Evolutionary conservation across 2,329 filamentous ascomycete species (phyloP).

Genomic region (Aspergillus sojae): DNA sequence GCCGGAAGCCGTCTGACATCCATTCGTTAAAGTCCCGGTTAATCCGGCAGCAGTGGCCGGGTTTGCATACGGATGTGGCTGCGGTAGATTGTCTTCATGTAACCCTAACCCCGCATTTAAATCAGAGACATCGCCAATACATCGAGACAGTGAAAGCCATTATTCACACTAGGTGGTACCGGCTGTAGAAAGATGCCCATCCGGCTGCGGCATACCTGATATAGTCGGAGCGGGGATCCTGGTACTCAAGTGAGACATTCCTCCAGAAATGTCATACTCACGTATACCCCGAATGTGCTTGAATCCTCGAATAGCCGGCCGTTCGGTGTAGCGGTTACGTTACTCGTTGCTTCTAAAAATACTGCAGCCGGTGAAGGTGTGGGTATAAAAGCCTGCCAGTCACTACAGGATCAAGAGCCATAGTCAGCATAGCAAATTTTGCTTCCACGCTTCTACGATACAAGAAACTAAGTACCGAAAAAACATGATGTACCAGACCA

Average conservation of each 20-base stretch:
- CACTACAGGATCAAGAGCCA: not conserved
- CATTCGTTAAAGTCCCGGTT: not conserved
- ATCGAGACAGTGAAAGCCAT: not conserved
- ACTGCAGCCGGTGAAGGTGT: not conserved
- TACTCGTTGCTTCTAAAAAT: not conserved
- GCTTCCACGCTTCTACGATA: not conserved
- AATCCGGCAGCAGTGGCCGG: not conserved
- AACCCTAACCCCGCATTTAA: not conserved
- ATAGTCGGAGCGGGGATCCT: not conserved
- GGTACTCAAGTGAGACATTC: not conserved
- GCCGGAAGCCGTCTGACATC: not conserved
- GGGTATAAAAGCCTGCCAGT: not conserved
- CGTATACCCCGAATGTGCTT: not conserved
- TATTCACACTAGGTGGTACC: no score
- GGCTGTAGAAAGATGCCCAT: not conserved
- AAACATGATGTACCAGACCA: constrained; percentile 8
- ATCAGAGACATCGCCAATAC: not conserved
- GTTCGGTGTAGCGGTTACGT: not conserved
- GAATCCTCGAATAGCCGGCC: not conserved
- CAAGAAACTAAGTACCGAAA: not conserved
- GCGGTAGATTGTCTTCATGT: not conserved
- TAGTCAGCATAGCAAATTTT: not conserved
- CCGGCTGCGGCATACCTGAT: not conserved
- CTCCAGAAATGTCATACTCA: not conserved
- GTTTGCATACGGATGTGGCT: not conserved